Base-by-base conservation (phyloP, 1,284 basidiomycete genomes). In the Ustanciosporium gigantosporum region DNA sequence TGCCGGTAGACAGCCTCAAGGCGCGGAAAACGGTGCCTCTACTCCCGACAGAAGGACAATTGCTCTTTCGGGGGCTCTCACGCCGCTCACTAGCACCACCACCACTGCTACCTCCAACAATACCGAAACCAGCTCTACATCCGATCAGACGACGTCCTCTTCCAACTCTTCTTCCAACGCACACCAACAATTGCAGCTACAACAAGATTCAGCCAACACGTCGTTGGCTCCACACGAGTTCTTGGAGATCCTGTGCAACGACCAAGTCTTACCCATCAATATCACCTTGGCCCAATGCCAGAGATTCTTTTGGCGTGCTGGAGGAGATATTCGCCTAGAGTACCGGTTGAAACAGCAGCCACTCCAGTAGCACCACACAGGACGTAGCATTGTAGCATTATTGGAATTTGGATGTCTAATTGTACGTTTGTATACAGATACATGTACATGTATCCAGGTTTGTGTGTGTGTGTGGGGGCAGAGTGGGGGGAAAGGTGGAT, bases 231-330 rank as follows among this genome's bases (percentile, higher is more conserved):
- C 88, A 2, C 90, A 93, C 68, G 88, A 92, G 35, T 70, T 83
- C 31, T 88, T 92, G 74, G 91, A 97, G 80, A 85, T 97, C 34
- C 77, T 94, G 27, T 95, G 91, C 79, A 90, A 89, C 69, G 87
- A 90, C 61, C 81, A 83, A 24, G 80, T 89, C 11, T 81, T 97
- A 23, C 88, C 90, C 21, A 81, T 88, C 22, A 85, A 88, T 50
- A 90, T 93, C 85, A 94, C 90, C 13, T 83, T 97, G 25, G 92
- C 88, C 0, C 68, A 72, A 44, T 60, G 62, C 24, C 70, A 70
- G 41, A 38, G 70, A 15, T 72, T 72, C 39, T 46, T 41, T 11
- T 68, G 61, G 57, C 37, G 50, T 15, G 15, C 37, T 3, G 37
- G 48, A 0, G 65, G 58, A 2, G 67, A 70, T 34, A 57, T 70